Base-by-base conservation (phyloP, 176 grass and related monocot species). In the Eragrostis nindensis region DNA sequence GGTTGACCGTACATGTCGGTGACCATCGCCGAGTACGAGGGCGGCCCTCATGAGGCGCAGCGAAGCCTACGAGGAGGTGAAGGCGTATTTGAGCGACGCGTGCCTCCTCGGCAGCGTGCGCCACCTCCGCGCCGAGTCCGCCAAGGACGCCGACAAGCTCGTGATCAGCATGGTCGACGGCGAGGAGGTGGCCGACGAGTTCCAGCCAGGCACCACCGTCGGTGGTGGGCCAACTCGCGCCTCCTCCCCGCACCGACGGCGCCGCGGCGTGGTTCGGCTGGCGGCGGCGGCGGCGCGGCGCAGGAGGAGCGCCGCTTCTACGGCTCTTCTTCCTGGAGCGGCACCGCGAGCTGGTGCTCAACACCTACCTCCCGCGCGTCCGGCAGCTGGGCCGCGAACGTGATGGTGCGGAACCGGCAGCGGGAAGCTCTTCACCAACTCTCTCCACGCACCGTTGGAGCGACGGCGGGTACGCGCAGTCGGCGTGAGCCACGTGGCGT, bases 361-460 rank as follows among this genome's bases (percentile, higher is more conserved):
- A 83, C 49, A 41, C 86, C 46, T 89, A 92, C 79, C 90, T 92
- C 46, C 73, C 78, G 4, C 63, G 52, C 39, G 70, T 89, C 27
- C 50, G 80, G 2, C 54, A 7, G 60, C 46, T 52, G 18, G 90
- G 90, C 17, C 90, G 86, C 64, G 69, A n/a, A 39, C 73, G 69
- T 83, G 46, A 69, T 78, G 52, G 76, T 89, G 5, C 19, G 24
- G 47, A 92, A 89, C 74, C 83, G 90, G 0, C 86, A 75, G 55
- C 62, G 86, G n/a, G 18, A 88, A 89, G 83, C 90, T 92, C 62
- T 83, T 82, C 79, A 89, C 86, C 45, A 92, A 89, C 83, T n/a
- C 83, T 83, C 86, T 68, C 79, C 63, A 62, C 53, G 0, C 11
- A 13, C 22, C 21, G 71, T 13, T 88, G 80, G 82, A 63, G 14